Percentiles rank a stretch among this genome's conserved stretches.
These are phyloP conservation scores for Thelonectria discophora DNA, from an alignment of 2,329 filamentous ascomycete species.

Conservation along the genomic window DNA sequence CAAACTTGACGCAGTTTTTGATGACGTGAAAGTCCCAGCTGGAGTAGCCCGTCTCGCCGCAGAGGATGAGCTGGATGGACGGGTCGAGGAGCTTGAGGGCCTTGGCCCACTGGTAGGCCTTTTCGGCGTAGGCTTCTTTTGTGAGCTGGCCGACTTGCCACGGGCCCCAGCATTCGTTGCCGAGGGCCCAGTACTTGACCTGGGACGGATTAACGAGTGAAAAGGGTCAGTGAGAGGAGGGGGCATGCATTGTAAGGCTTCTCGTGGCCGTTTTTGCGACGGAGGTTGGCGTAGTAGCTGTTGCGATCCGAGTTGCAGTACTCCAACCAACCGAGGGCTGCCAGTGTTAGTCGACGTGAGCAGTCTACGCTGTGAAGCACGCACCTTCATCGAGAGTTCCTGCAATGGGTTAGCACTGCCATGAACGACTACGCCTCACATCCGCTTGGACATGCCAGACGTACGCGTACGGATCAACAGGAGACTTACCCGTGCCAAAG, in stretches of 20 bases:
- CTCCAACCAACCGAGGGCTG: slow-evolving; percentile 78
- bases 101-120: slow-evolving; percentile 77
- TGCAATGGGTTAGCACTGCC: slow-evolving; percentile 20
- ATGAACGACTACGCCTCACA: neutral
- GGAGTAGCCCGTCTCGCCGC: slow-evolving; percentile 74
- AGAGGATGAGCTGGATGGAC: slow-evolving; percentile 74
- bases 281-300: slow-evolving; percentile 83
- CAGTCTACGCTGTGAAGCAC: neutral
- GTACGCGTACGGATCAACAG: neutral
- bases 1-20: slow-evolving; percentile 67
- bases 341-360: neutral
- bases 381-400: slow-evolving; percentile 52
- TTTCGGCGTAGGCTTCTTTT: slow-evolving; percentile 74
- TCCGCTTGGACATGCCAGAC: neutral
- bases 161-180: slow-evolving; percentile 76
- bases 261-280: slow-evolving; percentile 76
- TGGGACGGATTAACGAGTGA: slow-evolving; percentile 12
- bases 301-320: slow-evolving; percentile 84
- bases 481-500: slow-evolving; percentile 72
- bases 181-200: slow-evolving; percentile 86
- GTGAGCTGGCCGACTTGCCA: slow-evolving; percentile 75
- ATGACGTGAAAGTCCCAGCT: slow-evolving; percentile 79
- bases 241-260: slow-evolving; percentile 71
- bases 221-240: neutral
- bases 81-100: slow-evolving; percentile 77